Base-by-base conservation (phyloP, 768 basidiomycete species). In the Krasilnikovozyma curviuscula region DNA sequence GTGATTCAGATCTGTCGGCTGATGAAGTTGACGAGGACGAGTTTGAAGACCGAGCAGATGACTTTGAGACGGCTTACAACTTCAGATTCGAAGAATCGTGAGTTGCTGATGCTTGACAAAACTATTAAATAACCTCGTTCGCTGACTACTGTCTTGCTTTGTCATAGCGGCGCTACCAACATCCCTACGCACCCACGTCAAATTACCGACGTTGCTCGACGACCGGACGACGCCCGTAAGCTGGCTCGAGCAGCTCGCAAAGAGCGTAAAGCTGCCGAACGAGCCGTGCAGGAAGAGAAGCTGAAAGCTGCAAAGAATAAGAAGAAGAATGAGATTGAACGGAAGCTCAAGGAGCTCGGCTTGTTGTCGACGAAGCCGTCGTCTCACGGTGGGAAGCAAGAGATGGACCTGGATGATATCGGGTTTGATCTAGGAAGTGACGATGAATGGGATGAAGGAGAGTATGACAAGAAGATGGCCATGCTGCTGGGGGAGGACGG, bases 41-140 rank as follows among this genome's bases (percentile, higher is more conserved):
- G 23, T 93, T 93, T 56, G 86, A 93, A 46, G 84, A 91, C 37
- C 77, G 83, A 53, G 81, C 78, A 5, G 89, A 93, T 25, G 75
- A 75, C 37, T 98, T 95, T 55, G 93, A 98, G 67, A 77, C 75
- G n/a, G 82, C 81, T 14, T 98, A 95, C 67, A 97, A 97, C 64
- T 93, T 93, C 68, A 77, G 93, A 45, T 98, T 85, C 62, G 91
- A 98, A 63, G 91, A 98, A 65, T 81, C 83, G 76, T 85, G 58
- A 58, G 85, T 77, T 23, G 31, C 16, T 41, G 25, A 7, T 3
- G 25, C 12, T 38, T 16, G 5, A 39, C 16, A 44, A n/a, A 37
- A 27, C 39, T 14, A 25, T 16, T 24, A 19, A 7, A 21, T 38
- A 21, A 9, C n/a, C 35, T 7, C 35, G 10, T 18, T 4, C 5